Conservation (phyloP, 352 stramenopile species). For the Globisporangium solare region DNA sequence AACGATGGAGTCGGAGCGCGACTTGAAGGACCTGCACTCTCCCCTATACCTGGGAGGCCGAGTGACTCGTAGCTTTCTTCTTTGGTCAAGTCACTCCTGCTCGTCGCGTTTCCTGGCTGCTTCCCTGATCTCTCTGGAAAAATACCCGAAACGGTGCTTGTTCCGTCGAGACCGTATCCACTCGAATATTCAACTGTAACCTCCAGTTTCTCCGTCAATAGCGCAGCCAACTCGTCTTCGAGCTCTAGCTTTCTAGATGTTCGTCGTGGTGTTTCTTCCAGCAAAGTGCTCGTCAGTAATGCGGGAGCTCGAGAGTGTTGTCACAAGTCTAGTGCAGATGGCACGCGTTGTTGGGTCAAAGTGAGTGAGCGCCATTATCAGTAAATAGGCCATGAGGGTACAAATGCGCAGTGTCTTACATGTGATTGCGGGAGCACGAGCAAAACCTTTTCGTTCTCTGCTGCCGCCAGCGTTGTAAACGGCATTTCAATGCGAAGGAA, state of each 20-base stretch:
- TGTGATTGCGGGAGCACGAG: slow-evolving; percentile 71
- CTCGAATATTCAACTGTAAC: slow-evolving; percentile 55
- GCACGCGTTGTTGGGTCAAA: too few relatives aligned
- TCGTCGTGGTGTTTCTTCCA: slow-evolving; percentile 38
- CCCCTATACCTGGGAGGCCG: slow-evolving; percentile 37
- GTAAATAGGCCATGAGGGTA: background rate
- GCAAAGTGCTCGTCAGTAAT: slow-evolving; percentile 73
- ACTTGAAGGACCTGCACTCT: slow-evolving; percentile 9
- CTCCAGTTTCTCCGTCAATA: slow-evolving; percentile 50
- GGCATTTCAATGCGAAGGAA: slow-evolving; percentile 80
- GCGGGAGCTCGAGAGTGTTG: slow-evolving; percentile 64
- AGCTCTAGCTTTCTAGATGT: slow-evolving; percentile 19
- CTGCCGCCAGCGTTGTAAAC: slow-evolving; percentile 36
- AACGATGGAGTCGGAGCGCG: background rate
- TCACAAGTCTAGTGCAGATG: slow-evolving; percentile 48
- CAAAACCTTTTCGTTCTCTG: slow-evolving; percentile 39
- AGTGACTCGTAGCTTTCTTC: slow-evolving; percentile 69
- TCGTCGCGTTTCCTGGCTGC: slow-evolving; percentile 3
- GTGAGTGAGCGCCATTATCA: background rate
- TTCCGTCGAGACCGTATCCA: slow-evolving; percentile 63
- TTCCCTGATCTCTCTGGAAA: slow-evolving; percentile 12
- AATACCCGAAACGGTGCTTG: slow-evolving; percentile 20
- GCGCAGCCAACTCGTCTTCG: slow-evolving; percentile 33
- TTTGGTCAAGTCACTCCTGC: slow-evolving; percentile 12
- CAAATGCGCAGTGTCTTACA: slow-evolving; percentile 24